A percentile compares a stretch with the other conserved stretches of the same genome.
Conservation (phyloP, 306 rosid species). For the Cucurbita maxima region DNA sequence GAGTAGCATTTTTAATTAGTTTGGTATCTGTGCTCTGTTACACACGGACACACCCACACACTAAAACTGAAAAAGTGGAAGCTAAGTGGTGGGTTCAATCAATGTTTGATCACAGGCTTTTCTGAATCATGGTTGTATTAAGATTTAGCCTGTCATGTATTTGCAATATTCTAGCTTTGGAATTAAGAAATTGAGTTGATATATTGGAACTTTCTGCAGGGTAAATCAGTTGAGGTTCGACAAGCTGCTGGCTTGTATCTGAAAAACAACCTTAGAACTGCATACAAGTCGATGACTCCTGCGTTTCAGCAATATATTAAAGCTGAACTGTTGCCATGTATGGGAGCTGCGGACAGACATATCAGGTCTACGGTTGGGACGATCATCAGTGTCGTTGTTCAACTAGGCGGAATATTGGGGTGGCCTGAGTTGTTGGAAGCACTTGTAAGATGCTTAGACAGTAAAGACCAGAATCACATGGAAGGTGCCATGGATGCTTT, state of each 20-base stretch:
- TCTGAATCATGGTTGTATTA: not conserved
- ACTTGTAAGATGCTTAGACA: constrained; percentile 81
- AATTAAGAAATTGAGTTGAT: not conserved
- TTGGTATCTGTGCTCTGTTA: too few relatives aligned
- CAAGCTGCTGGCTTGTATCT: constrained; percentile 89
- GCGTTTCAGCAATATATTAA: constrained; percentile 72
- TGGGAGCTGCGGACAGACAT: constrained; percentile 82
- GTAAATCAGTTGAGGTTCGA: constrained; percentile 75
- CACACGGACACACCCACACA: too few relatives aligned
- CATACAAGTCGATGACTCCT: constrained; percentile 44
- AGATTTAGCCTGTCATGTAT: not conserved
- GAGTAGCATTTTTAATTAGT: too few relatives aligned
- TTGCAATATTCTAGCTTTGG: not conserved
- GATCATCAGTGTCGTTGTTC: constrained; percentile 68
- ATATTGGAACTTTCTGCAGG: constrained; percentile 29
- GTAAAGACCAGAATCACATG: constrained; percentile 82
- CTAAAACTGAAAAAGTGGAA: too few relatives aligned
- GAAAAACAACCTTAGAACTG: constrained; percentile 73
- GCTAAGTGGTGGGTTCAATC: too few relatives aligned
- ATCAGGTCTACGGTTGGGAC: constrained; percentile 88
- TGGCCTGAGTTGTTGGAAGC: constrained; percentile 97
- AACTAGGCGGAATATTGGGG: constrained; percentile 63
- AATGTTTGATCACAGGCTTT: too few relatives aligned
- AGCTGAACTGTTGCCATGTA: constrained; percentile 84
- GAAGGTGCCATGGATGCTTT: constrained; percentile 99